phyloP scores from a whole-genome alignment of 768 basidiomycete genomes.

The Daedaleopsis sinensis region DNA sequence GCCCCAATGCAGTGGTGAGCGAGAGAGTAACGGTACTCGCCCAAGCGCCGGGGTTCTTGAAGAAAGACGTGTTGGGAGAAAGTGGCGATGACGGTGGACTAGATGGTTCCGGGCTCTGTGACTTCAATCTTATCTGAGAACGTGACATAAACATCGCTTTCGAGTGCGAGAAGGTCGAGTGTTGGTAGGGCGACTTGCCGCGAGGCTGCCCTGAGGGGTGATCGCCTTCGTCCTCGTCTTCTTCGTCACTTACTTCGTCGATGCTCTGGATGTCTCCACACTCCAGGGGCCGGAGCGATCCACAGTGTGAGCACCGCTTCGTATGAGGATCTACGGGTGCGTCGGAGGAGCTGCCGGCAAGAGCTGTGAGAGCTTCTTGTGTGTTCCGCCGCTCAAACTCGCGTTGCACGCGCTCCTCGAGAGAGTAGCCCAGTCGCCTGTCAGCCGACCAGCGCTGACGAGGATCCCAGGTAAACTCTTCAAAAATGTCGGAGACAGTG shows the following conservation, averaged over 20 bases:
- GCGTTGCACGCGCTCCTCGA: slow-evolving; percentile 42
- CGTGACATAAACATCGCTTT: slow-evolving; percentile 1
- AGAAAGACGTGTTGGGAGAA: slow-evolving; percentile 17
- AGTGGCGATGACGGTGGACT: slow-evolving; percentile 19
- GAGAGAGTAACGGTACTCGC: slow-evolving; percentile 25
- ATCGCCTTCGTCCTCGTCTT: neutral
- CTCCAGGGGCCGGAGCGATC: slow-evolving; percentile 18
- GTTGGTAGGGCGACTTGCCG: slow-evolving; percentile 16
- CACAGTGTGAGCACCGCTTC: slow-evolving; percentile 26
- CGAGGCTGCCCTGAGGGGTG: neutral
- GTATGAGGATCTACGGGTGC: neutral
- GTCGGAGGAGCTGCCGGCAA: neutral
- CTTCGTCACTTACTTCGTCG: slow-evolving; percentile 6
- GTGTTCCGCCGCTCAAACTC: slow-evolving; percentile 31
- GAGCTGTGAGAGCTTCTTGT: slow-evolving; percentile 4
- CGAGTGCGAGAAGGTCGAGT: neutral
- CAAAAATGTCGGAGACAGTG: slow-evolving; percentile 35
- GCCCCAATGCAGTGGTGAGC: slow-evolving; percentile 9
- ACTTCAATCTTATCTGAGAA: neutral
- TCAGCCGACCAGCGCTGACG: slow-evolving; percentile 48
- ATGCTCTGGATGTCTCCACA: slow-evolving; percentile 13
- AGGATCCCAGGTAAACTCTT: slow-evolving; percentile 53
- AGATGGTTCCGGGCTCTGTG: slow-evolving; percentile 11
- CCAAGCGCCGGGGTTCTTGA: slow-evolving; percentile 25
- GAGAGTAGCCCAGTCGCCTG: slow-evolving; percentile 43